A percentile compares a stretch with the other conserved stretches of the same genome.
Conservation (phyloP, 805 yeast species). For the Ogataea paraovalis region DNA sequence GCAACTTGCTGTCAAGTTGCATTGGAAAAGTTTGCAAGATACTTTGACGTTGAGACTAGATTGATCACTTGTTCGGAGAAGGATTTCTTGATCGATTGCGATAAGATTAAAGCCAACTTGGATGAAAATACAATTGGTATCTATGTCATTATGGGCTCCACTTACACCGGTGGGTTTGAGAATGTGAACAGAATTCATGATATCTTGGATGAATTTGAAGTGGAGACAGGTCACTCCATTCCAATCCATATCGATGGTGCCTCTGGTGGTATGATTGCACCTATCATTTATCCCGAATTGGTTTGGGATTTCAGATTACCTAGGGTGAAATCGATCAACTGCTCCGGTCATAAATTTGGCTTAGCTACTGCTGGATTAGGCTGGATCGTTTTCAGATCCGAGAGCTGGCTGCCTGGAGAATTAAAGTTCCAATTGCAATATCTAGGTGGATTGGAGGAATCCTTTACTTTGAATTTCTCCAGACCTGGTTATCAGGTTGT, state of each 20-base stretch:
- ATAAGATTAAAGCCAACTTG: slow-evolving; percentile 54
- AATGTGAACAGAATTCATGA: slow-evolving; percentile 57
- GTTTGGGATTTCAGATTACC: slow-evolving; percentile 80
- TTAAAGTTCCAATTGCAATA: slow-evolving; percentile 76
- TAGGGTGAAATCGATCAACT: slow-evolving; percentile 79
- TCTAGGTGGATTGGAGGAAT: slow-evolving; percentile 84
- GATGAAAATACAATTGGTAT: slow-evolving; percentile 94
- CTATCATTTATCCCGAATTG: slow-evolving; percentile 70
- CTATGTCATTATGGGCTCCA: slow-evolving; percentile 84
- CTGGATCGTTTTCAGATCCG: slow-evolving; percentile 82
- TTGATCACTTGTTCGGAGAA: slow-evolving; percentile 62
- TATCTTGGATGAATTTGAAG: slow-evolving; percentile 67
- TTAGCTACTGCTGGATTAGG: slow-evolving; percentile 88
- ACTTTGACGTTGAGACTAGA: slow-evolving; percentile 87
- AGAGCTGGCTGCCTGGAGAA: slow-evolving; percentile 58
- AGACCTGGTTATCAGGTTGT: slow-evolving; percentile 91
- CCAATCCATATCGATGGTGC: slow-evolving; percentile 96
- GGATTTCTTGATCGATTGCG: slow-evolving; percentile 61
- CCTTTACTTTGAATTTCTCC: slow-evolving; percentile 82
- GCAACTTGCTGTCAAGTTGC: slow-evolving; percentile 94
- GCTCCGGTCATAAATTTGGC: slow-evolving; percentile 93
- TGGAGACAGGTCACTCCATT: slow-evolving; percentile 59
- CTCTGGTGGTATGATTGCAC: slow-evolving; percentile 85
- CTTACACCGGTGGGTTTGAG: slow-evolving; percentile 92
- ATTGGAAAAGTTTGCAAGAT: slow-evolving; percentile 87